A percentile compares a stretch with the other conserved stretches of the same genome.
Conservation (phyloP, 1,139 yeast genomes). For the Candida neerlandica region DNA sequence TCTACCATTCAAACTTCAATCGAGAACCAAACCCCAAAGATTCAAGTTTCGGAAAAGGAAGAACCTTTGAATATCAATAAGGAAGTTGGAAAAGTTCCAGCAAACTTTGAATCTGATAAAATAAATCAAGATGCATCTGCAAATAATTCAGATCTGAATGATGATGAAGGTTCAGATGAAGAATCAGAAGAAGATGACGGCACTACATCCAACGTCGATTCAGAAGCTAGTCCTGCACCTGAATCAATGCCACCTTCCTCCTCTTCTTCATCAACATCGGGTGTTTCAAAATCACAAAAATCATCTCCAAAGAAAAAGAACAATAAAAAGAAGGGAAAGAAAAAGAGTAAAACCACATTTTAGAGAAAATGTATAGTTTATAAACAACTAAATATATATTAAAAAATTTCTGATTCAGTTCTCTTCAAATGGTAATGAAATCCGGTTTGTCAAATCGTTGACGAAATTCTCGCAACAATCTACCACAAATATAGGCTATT, state of each 20-base stretch:
- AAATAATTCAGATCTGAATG: neutral
- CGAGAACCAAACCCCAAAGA: too few relatives aligned
- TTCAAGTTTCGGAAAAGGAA: too few relatives aligned
- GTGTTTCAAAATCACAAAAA: neutral
- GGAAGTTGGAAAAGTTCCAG: neutral
- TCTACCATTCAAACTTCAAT: too few relatives aligned
- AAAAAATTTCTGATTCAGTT: too few relatives aligned
- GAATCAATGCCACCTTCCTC: neutral
- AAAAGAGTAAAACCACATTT: slow-evolving; percentile 2
- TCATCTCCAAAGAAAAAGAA: slow-evolving; percentile 10
- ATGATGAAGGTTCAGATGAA: slow-evolving; percentile 6
- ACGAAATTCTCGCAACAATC: too few relatives aligned
- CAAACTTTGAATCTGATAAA: neutral
- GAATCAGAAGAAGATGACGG: slow-evolving; percentile 3
- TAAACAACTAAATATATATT: too few relatives aligned
- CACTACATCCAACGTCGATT: neutral
- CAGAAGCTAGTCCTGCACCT: slow-evolving; percentile 5
- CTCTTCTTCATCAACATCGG: neutral
- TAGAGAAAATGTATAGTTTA: neutral
- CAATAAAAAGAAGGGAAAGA: slow-evolving; percentile 7
- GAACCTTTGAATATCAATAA: neutral
- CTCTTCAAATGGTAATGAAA: too few relatives aligned
- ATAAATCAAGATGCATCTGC: neutral
- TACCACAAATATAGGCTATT: too few relatives aligned
- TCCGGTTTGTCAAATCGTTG: too few relatives aligned